Evolutionary conservation across 2,329 filamentous ascomycete genomes (phyloP).

Genomic region (Rhynchosporium agropyri): DNA sequence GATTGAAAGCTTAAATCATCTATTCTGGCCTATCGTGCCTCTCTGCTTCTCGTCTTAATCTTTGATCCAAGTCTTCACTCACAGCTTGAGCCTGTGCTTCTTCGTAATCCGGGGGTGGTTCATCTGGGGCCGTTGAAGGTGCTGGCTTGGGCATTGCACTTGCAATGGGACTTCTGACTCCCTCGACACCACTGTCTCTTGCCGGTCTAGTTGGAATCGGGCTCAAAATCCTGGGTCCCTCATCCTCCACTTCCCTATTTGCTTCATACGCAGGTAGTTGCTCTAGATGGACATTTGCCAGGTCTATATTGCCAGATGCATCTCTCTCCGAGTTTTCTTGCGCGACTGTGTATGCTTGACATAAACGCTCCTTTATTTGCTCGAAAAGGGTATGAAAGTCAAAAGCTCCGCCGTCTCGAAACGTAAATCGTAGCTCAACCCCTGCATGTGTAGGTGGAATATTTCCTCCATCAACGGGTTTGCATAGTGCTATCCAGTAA

Average conservation of each 20-base stretch:
- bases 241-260: constrained; percentile 37
- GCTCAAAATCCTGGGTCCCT: constrained; percentile 33
- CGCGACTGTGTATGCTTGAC: constrained; percentile 77
- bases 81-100: constrained; percentile 79
- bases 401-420: constrained; percentile 93
- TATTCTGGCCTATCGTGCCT: constrained; percentile 33
- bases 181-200: constrained; percentile 32
- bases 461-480: constrained; percentile 80
- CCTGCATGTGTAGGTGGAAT: constrained; percentile 74
- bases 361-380: constrained; percentile 78
- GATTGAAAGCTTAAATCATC: background rate
- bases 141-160: constrained; percentile 22
- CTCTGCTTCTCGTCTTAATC: constrained; percentile 74
- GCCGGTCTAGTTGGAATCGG: constrained; percentile 33
- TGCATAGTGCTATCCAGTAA: constrained; percentile 80
- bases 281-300: constrained; percentile 74
- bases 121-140: constrained; percentile 54
- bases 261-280: constrained; percentile 87
- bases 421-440: constrained; percentile 81
- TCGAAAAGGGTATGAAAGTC: constrained; percentile 86
- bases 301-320: constrained; percentile 51
- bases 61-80: constrained; percentile 62
- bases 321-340: constrained; percentile 63
- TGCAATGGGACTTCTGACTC: constrained; percentile 23
- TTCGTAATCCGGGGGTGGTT: constrained; percentile 89